phyloP scores from a whole-genome alignment of 164 flowering plant species.

The Echeveria elegans region DNA sequence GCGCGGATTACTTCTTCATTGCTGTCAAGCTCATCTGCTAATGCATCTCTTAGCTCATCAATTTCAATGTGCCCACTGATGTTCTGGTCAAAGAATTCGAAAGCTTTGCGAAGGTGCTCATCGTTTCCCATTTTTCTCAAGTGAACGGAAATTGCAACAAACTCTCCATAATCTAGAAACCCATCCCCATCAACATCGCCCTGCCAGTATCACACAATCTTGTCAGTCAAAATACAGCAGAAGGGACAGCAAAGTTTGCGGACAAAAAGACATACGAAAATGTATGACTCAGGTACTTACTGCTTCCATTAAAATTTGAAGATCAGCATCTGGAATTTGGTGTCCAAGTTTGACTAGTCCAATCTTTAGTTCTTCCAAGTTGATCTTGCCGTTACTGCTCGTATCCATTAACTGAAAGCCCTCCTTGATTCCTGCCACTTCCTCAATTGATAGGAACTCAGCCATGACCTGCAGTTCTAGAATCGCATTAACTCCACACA shows the following conservation, averaged over 20 bases:
- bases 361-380: conserved; percentile 16
- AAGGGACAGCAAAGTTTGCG: neutral
- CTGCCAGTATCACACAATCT: neutral
- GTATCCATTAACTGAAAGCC: conserved; percentile 19
- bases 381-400: conserved; percentile 15
- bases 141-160: conserved; percentile 7
- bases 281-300: conserved; percentile 13
- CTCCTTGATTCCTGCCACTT: conserved; percentile 21
- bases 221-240: neutral
- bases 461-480: conserved; percentile 15
- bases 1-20: too few species aligned
- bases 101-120: conserved; percentile 3
- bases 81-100: neutral
- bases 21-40: too few species aligned
- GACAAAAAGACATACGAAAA: neutral
- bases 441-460: conserved; percentile 19
- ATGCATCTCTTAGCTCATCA: conserved; percentile 1
- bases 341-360: conserved; percentile 22
- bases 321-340: conserved; percentile 16
- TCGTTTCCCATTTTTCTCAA: conserved; percentile 3
- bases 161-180: neutral
- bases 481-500: neutral
- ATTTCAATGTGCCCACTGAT: neutral
- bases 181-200: conserved; percentile 8
- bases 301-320: conserved; percentile 23